phyloP scores from a whole-genome alignment of 2,329 filamentous ascomycete genomes.

The Phialemonium atrogriseum region DNA sequence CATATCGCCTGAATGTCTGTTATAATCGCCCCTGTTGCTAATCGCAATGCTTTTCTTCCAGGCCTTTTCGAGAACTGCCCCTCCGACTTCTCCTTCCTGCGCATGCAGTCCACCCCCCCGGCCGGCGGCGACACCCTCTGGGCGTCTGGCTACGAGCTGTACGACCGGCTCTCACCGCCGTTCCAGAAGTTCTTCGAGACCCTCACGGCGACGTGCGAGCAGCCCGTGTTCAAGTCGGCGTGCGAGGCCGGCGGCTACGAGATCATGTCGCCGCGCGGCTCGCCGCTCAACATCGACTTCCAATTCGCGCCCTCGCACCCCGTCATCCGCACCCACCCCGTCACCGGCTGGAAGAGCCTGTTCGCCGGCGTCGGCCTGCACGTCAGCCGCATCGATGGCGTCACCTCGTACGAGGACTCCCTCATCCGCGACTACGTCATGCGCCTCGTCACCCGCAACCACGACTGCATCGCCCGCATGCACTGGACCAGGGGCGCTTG shows the following conservation, averaged over 20 bases:
- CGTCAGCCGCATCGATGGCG: conserved; percentile 26
- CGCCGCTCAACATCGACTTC: conserved; percentile 41
- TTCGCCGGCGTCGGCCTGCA: conserved; percentile 24
- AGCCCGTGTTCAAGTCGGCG: conserved; percentile 26
- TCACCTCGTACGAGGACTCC: conserved; percentile 24
- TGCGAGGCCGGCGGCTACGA: conserved; percentile 27
- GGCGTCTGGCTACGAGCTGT: conserved; percentile 33
- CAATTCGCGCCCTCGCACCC: conserved; percentile 43
- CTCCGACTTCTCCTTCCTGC: conserved; percentile 21
- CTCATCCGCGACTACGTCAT: conserved; percentile 27
- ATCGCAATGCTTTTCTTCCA: too few species aligned
- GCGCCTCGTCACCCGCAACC: conserved; percentile 27
- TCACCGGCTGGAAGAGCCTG: conserved; percentile 50
- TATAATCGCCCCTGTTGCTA: too few species aligned
- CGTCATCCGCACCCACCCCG: conserved; percentile 51
- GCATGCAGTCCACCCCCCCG: conserved; percentile 19
- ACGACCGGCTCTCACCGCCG: conserved; percentile 39
- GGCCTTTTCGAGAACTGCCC: conserved; percentile 22
- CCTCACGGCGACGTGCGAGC: conserved; percentile 33
- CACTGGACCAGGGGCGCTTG: conserved; percentile 28
- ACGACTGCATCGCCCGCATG: conserved; percentile 29
- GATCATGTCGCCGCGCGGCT: conserved; percentile 35
- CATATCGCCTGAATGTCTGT: too few species aligned
- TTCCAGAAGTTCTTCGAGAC: conserved; percentile 38
- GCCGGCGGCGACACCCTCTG: conserved; percentile 31